Evolutionary conservation across 2,329 filamentous ascomycete species (phyloP).

Genomic region (Elsinoe australis): DNA sequence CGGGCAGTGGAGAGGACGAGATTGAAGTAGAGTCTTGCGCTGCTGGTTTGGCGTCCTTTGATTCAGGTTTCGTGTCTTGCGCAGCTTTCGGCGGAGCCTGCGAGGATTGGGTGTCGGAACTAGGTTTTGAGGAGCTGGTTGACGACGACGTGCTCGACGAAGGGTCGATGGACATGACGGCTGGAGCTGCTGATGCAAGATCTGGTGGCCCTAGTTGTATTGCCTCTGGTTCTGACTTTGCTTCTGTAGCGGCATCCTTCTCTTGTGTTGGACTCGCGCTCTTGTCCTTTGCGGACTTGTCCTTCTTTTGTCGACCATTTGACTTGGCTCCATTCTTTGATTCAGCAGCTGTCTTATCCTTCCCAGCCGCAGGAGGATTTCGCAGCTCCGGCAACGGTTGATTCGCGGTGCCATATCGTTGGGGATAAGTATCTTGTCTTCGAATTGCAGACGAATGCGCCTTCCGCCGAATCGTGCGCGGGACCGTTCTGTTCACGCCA

Average conservation of each 20-base stretch:
- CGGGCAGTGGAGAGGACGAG: background rate
- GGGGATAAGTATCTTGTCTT: conserved; percentile 26
- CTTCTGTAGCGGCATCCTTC: conserved; percentile 15
- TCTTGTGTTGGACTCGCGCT: conserved; percentile 17
- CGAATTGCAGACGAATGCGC: conserved; percentile 30
- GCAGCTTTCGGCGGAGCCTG: conserved; percentile 30
- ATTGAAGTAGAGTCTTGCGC: no score
- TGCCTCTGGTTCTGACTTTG: conserved; percentile 13
- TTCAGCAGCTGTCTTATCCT: conserved; percentile 20
- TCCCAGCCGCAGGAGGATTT: background rate
- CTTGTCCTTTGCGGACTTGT: conserved; percentile 19
- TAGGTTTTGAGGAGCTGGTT: conserved; percentile 27
- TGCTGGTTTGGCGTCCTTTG: no score
- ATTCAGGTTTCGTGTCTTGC: no score
- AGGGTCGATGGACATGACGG: conserved; percentile 16
- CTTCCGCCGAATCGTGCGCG: conserved; percentile 25
- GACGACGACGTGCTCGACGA: conserved; percentile 3
- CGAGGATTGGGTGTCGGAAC: conserved; percentile 35
- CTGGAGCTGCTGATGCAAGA: conserved; percentile 11
- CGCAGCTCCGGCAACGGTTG: conserved; percentile 37
- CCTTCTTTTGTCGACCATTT: conserved; percentile 16
- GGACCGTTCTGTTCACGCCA: conserved; percentile 23
- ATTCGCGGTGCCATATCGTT: conserved; percentile 43
- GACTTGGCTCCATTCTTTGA: conserved; percentile 26
- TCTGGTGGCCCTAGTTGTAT: conserved; percentile 3